Evolutionary conservation across 108 stramenopile genomes (phyloP).

Genomic region (Heterococcus sp.): DNA sequence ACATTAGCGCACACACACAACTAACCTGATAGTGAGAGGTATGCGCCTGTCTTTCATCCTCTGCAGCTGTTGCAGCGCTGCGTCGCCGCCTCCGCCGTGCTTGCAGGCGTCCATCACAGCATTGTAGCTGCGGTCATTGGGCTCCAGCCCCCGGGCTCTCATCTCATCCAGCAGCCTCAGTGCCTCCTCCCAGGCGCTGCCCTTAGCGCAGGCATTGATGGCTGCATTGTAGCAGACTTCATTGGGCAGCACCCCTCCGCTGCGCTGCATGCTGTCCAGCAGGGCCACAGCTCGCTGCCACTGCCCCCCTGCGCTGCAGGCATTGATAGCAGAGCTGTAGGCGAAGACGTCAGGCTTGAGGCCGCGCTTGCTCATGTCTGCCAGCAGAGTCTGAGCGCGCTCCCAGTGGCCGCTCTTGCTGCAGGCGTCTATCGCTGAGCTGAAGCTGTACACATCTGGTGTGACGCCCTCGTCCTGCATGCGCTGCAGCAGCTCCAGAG

Average conservation of each 20-base stretch:
- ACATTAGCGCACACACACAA: too few species aligned
- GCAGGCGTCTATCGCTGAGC: conserved; percentile 30
- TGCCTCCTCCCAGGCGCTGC: conserved; percentile 12
- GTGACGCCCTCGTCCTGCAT: conserved; percentile 3
- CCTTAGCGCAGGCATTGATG: conserved; percentile 28
- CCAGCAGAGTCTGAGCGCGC: conserved; percentile 16
- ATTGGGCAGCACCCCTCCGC: background rate
- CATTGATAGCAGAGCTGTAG: conserved; percentile 32
- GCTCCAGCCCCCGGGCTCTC: conserved; percentile 13
- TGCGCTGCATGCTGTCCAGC: conserved; percentile 18
- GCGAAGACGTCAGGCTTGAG: conserved; percentile 19
- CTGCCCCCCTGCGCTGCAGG: conserved; percentile 23
- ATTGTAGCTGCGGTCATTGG: conserved; percentile 32
- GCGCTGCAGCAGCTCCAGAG: conserved; percentile 13
- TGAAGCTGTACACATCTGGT: conserved; percentile 33
- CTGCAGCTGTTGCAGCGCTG: conserved; percentile 12
- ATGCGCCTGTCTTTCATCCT: conserved; percentile 12
- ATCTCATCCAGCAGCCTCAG: conserved; percentile 8
- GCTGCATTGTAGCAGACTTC: conserved; percentile 41
- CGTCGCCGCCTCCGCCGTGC: conserved; percentile 5
- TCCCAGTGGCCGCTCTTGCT: conserved; percentile 18
- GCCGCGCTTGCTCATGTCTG: conserved; percentile 14
- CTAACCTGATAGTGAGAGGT: background rate
- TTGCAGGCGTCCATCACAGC: conserved; percentile 40
- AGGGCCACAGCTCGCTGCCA: conserved; percentile 37